These are phyloP conservation scores for Ogataea pini DNA, from an alignment of 805 yeast species.

Conservation along the genomic window DNA sequence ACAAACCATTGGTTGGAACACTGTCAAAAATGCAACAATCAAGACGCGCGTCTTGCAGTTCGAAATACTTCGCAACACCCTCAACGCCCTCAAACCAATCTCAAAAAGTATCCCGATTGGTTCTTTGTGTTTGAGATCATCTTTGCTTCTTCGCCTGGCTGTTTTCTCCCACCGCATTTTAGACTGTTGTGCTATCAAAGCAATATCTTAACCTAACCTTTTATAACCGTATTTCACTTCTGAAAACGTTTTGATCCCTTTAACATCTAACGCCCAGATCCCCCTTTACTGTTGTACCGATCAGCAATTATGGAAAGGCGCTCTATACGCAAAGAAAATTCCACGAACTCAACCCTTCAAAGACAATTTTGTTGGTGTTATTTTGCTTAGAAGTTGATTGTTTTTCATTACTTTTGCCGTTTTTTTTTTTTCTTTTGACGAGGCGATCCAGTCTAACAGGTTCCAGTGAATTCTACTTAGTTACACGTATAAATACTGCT, in stretches of 20 bases:
- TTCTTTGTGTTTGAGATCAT: too few species aligned
- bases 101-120: neutral
- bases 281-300: neutral
- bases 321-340: neutral
- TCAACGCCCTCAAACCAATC: neutral
- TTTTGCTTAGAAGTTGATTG: conserved; percentile 1
- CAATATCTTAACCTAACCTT: neutral
- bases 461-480: neutral
- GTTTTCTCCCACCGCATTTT: neutral
- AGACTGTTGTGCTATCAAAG: neutral
- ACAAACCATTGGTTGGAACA: neutral
- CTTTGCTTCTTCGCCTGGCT: neutral
- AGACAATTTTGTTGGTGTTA: neutral
- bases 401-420: conserved; percentile 4
- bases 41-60: conserved; percentile 7
- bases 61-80: neutral
- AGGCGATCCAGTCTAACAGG: neutral
- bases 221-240: neutral
- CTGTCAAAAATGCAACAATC: neutral
- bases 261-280: neutral
- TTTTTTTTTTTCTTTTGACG: neutral
- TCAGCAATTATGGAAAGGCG: neutral
- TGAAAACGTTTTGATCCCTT: neutral
- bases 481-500: too few species aligned
- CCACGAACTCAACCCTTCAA: neutral